Base-by-base conservation (phyloP, 106 monocot species). In the Dioscorea zingiberensis region DNA sequence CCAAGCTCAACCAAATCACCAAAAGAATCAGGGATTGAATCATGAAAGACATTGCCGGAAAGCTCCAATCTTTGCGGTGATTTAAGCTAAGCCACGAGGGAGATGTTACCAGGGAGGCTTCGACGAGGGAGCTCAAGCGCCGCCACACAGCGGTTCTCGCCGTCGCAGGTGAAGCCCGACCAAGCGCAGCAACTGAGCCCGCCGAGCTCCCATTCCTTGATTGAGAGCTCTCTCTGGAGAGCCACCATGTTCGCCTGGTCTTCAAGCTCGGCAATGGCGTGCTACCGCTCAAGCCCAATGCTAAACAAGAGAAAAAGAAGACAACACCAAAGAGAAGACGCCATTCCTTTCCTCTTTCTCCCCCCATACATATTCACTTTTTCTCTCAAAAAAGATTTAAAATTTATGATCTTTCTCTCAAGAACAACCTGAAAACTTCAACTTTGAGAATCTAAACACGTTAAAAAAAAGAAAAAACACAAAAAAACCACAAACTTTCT, bases 31-130 rank as follows among this genome's bases (percentile, higher is more conserved):
- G 93, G 88, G 38, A 88, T 65, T 9, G 65, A 18, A 21, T 88
- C 93, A 48, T 25, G 66, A 49, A 93, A 88, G 16, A 67, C 75
- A 54, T 88, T 88, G 46, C 55, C 64, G 0, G 88, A 88, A 29
- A 93, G 88, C 65, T 88, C 93, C 3, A 93, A 62, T 9, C 57
- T 21, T 61, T 64, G 74, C 27, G 85, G 46, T 14, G 80, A 82
- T 18, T 54, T 67, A 27, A 88, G 76, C 44, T 63, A 26, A 21
- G 85, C 80, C 48, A 88, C 59, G 28, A 77, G 49, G 32, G 88
- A 85, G 67, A 88, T n/a, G 73, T 85, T 80, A 76, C 88, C 88
- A 75, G 60, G 53, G 47, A 93, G 80, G 58, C 27, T 59, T 11
- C 66, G 79, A 30, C 55, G 76, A 25, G 93, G 55, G 44, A 93